These are phyloP conservation scores for Dictyostelium intermedium DNA, from an alignment of 78 protist genomes.

Conservation along the genomic window DNA sequence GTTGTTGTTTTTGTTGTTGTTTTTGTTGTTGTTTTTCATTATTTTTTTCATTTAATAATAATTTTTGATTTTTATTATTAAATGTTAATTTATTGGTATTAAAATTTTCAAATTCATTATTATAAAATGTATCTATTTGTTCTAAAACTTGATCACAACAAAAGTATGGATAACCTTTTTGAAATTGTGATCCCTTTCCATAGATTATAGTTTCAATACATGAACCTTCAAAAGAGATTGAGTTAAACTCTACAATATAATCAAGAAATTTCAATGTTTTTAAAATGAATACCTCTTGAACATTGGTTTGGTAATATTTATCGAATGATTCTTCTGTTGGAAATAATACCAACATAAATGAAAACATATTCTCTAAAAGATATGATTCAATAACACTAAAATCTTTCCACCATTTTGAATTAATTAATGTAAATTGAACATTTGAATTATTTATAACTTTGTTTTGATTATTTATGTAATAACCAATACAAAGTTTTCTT, in stretches of 20 bases:
- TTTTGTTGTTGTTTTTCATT: not conserved
- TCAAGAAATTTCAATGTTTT: not conserved
- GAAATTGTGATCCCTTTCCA: not conserved
- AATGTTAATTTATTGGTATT: not conserved
- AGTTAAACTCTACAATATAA: slow-evolving; percentile 8
- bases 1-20: not conserved
- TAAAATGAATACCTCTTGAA: not conserved
- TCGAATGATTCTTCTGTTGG: not conserved
- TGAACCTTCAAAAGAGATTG: not conserved
- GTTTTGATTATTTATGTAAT: not conserved
- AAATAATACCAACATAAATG: slow-evolving; percentile 3
- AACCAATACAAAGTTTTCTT: slow-evolving; percentile 25
- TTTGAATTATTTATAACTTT: not conserved
- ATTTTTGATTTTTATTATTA: not conserved
- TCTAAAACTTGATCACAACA: not conserved
- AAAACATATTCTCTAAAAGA: not conserved
- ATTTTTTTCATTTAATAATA: not conserved
- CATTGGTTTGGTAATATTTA: not conserved
- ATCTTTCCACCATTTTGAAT: slow-evolving; percentile 17
- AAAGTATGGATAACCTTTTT: not conserved
- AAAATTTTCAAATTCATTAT: not conserved
- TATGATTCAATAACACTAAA: not conserved
- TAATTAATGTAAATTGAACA: not conserved
- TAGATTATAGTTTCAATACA: not conserved
- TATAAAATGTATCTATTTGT: not conserved